Percentiles rank a stretch among this genome's conserved stretches.
phyloP scores from a whole-genome alignment of 768 basidiomycete genomes.

The Serpula lacrymans region DNA sequence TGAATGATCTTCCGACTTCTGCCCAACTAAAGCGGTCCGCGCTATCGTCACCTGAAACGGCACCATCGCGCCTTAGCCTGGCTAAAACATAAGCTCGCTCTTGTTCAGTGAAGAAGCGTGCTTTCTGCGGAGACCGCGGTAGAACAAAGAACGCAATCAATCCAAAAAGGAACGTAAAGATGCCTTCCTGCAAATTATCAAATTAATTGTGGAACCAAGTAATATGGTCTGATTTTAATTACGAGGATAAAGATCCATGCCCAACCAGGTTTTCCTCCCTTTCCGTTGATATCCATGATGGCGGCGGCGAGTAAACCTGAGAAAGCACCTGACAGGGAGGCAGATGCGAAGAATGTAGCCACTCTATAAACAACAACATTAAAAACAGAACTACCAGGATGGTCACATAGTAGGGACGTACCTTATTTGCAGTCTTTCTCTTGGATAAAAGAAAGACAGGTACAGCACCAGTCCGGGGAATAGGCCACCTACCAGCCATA shows the following conservation, averaged over 20 bases:
- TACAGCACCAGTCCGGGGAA: slow-evolving; percentile 57
- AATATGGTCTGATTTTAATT: not conserved
- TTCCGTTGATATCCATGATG: slow-evolving; percentile 55
- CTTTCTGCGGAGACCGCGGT: slow-evolving; percentile 39
- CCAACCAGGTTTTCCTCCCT: slow-evolving; percentile 53
- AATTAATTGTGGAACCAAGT: not conserved
- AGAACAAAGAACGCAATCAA: slow-evolving; percentile 46
- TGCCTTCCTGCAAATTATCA: slow-evolving; percentile 42
- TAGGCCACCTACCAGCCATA: slow-evolving; percentile 46
- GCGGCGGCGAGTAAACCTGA: slow-evolving; percentile 63
- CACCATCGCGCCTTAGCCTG: slow-evolving; percentile 16
- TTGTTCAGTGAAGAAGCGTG: slow-evolving; percentile 46
- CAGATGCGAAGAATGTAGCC: slow-evolving; percentile 36
- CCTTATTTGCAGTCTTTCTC: slow-evolving; percentile 23
- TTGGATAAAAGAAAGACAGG: slow-evolving; percentile 47
- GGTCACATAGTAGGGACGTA: not conserved
- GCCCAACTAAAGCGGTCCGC: slow-evolving; percentile 52
- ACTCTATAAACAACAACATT: slow-evolving; percentile 22
- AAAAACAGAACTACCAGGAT: slow-evolving; percentile 6
- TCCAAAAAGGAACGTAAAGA: slow-evolving; percentile 61
- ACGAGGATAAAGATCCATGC: slow-evolving; percentile 59
- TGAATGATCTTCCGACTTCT: slow-evolving; percentile 48
- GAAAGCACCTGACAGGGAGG: slow-evolving; percentile 57
- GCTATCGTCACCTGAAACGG: slow-evolving; percentile 39
- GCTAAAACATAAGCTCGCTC: slow-evolving; percentile 47